Percentiles rank a stretch among this genome's conserved stretches.
Conservation (phyloP, 2,329 filamentous ascomycete species). For the Atkinsonella texensis region DNA sequence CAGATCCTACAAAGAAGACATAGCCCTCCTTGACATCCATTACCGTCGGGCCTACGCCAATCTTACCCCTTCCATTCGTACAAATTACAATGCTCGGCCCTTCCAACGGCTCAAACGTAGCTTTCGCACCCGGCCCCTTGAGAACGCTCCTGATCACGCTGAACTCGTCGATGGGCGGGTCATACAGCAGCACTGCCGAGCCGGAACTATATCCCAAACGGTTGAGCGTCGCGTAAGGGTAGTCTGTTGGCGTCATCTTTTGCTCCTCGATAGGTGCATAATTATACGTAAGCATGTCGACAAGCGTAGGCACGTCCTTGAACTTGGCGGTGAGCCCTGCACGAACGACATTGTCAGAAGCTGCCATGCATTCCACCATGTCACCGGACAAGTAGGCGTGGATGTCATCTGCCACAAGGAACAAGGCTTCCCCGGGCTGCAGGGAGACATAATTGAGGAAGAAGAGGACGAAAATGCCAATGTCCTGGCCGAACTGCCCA, state of each 20-base stretch:
- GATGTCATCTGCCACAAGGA: constrained; percentile 91
- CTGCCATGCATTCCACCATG: constrained; percentile 98
- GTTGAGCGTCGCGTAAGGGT: constrained; percentile 76
- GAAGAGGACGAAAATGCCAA: constrained; percentile 90
- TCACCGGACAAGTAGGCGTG: constrained; percentile 90
- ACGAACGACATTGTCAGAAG: constrained; percentile 96
- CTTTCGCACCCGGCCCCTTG: constrained; percentile 61
- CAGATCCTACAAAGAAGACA: constrained; percentile 78
- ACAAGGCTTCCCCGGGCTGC: constrained; percentile 83
- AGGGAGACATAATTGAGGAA: constrained; percentile 94
- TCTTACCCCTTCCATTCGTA: constrained; percentile 69
- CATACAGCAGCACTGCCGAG: constrained; percentile 66
- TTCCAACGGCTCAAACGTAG: constrained; percentile 73
- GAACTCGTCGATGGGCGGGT: constrained; percentile 95
- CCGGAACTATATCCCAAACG: constrained; percentile 67
- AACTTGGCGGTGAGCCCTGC: constrained; percentile 98
- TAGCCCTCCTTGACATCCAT: constrained; percentile 63
- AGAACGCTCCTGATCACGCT: constrained; percentile 74
- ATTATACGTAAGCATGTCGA: constrained; percentile 85
- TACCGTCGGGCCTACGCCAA: constrained; percentile 72
- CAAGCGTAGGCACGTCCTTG: constrained; percentile 85
- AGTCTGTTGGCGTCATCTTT: constrained; percentile 79
- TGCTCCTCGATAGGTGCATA: constrained; percentile 92
- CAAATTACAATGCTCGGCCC: constrained; percentile 92
- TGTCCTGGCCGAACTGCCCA: constrained; percentile 74